These are phyloP conservation scores for Raphanus raphanistrum DNA, from an alignment of 345 rosid genomes.

Conservation along the genomic window DNA sequence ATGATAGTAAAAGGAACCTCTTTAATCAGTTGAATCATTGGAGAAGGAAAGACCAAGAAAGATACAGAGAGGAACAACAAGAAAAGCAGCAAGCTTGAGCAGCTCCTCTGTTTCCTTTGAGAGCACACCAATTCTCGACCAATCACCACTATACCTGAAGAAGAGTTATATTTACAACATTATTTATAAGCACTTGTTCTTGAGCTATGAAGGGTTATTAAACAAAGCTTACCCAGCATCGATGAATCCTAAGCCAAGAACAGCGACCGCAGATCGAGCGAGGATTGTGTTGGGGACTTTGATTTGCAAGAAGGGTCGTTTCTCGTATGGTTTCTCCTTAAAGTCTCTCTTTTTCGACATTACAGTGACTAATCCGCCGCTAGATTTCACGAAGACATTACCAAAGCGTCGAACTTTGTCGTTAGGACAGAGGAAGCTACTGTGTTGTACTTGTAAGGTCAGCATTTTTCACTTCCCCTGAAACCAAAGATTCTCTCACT, in stretches of 20 bases:
- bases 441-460: constrained; percentile 32
- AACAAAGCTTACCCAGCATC: constrained; percentile 67
- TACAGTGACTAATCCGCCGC: constrained; percentile 4
- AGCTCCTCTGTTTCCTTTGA: constrained; percentile 64
- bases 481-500: background rate
- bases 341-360: constrained; percentile 44
- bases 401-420: constrained; percentile 1
- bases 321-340: constrained; percentile 29
- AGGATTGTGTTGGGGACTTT: constrained; percentile 39
- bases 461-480: constrained; percentile 33
- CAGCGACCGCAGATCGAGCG: constrained; percentile 47
- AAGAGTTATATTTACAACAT: background rate
- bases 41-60: constrained; percentile 50
- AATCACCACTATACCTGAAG: constrained; percentile 81
- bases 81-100: constrained; percentile 66
- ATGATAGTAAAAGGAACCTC: background rate
- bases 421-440: constrained; percentile 25
- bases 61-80: constrained; percentile 68
- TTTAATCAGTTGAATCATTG: constrained; percentile 36
- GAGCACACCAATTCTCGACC: constrained; percentile 92
- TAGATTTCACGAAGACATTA: constrained; percentile 24
- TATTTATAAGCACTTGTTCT: background rate
- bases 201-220: background rate
- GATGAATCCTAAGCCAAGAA: constrained; percentile 66
- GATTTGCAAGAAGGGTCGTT: constrained; percentile 25